Conservation (phyloP, 805 yeast species). For the Kurtzmaniella fragi region DNA sequence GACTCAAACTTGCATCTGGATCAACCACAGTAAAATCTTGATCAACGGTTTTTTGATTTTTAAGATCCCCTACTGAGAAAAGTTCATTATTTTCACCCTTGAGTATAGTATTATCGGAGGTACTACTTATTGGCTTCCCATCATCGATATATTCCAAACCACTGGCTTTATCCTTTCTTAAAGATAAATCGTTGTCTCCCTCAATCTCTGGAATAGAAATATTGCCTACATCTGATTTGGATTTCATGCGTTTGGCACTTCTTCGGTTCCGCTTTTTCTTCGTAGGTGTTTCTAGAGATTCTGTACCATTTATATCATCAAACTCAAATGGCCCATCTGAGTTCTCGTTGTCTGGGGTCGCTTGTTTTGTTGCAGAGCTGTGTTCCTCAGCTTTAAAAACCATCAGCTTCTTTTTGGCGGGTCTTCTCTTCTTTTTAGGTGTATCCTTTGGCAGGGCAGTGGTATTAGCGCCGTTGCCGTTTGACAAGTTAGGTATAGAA, state of each 20-base stretch:
- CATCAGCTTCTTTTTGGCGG: no score
- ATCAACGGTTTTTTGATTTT: slow-evolving; percentile 3
- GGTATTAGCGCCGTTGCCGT: no score
- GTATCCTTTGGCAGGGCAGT: no score
- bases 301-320: not conserved
- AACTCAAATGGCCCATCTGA: slow-evolving; percentile 1
- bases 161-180: not conserved
- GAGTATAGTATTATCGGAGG: slow-evolving; percentile 3
- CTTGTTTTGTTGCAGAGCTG: no score
- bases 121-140: slow-evolving; percentile 1
- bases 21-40: slow-evolving; percentile 6
- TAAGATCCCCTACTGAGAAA: slow-evolving; percentile 8
- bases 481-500: no score
- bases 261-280: not conserved
- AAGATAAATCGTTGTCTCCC: no score
- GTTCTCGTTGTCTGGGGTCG: no score
- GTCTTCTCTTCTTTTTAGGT: no score
- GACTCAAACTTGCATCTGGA: slow-evolving; percentile 7
- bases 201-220: no score
- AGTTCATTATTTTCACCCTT: slow-evolving; percentile 8
- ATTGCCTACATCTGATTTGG: not conserved
- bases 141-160: slow-evolving; percentile 2
- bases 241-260: no score
- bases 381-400: no score
- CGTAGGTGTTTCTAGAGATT: not conserved